Base-by-base conservation (phyloP, 73 alveolate species). In the Urostyla sp. region DNA sequence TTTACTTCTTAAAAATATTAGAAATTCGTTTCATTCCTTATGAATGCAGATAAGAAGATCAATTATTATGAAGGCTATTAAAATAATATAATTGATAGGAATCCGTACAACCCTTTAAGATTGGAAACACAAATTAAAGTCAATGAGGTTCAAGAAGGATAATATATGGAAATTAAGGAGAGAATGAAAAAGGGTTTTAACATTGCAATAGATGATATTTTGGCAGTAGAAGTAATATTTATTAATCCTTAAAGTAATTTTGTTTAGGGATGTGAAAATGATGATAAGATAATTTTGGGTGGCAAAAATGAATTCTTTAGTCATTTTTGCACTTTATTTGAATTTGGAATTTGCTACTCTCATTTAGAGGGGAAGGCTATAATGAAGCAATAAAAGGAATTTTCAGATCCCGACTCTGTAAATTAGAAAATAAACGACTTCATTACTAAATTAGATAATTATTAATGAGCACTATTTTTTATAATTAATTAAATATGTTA, bases 251-350 rank as follows among this genome's bases (percentile, higher is more conserved):
- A 16, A 8, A 26, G 6, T 20, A 56, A 21, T 51, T 51, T 11
- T 8, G 8, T 55, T 23, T 55, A 59, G 67, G 89, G 89, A 20
- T 78, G 89, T 59, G 23, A 37, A 21, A 35, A 69, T n/a, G 89
- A 78, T 48, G 89, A 78, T 63, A 61, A 59, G 49, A 78, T 48
- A 10, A 24, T 78, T 8, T 82, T 78, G 20, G 89, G 89, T 26
- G 89, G 89, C 11, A 78, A 55, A 43, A 20, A 44, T 10, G 45
- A 43, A 32, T 78, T 78, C 60, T 30, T 78, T 15, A 40, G 51
- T 15, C 89, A 78, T 26, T 78, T 78, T 46, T 78, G 89, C 52
- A 78, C 89, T 0, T 53, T 78, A 38, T 78, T 78, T 48, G 63
- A 59, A 46, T 78, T 78, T 74, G 63, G 63, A 30, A 54, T 69